Conservation (phyloP, 2,329 filamentous ascomycete species). For the Fusarium coffeatum region DNA sequence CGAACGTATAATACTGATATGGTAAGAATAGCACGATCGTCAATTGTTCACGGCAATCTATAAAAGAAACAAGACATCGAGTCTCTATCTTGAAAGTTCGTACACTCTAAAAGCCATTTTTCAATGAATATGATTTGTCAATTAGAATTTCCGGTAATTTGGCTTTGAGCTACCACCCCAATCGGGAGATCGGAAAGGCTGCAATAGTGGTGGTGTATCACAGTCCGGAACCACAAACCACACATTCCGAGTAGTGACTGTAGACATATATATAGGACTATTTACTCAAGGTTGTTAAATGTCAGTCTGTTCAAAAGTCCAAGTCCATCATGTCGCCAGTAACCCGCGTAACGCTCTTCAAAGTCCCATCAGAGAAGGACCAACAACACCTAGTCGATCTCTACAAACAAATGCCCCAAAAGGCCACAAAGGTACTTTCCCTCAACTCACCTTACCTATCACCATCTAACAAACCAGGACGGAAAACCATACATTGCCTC, state of each 20-base stretch:
- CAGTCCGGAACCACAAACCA: not conserved
- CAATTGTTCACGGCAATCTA: no score
- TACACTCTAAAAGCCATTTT: no score
- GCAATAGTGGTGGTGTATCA: not conserved
- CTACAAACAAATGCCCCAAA: constrained; percentile 49
- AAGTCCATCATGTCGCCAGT: constrained; percentile 24
- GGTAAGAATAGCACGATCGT: no score
- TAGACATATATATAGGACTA: no score
- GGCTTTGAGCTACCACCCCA: not conserved
- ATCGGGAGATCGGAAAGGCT: not conserved
- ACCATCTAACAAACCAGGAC: constrained; percentile 55
- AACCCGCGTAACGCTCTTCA: constrained; percentile 54
- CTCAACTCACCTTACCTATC: no score
- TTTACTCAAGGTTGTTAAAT: no score
- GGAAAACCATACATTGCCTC: constrained; percentile 70
- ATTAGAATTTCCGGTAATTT: no score
- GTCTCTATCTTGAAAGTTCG: no score
- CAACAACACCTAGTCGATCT: constrained; percentile 47
- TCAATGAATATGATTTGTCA: no score
- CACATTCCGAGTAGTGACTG: not conserved
- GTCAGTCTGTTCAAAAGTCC: no score
- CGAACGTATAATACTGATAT: no score
- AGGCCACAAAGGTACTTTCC: constrained; percentile 49
- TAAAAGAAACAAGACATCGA: no score
- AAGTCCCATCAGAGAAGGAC: constrained; percentile 50